These are phyloP conservation scores for Trichoderma koningiopsis DNA, from an alignment of 2,329 filamentous ascomycete genomes.

Conservation along the genomic window DNA sequence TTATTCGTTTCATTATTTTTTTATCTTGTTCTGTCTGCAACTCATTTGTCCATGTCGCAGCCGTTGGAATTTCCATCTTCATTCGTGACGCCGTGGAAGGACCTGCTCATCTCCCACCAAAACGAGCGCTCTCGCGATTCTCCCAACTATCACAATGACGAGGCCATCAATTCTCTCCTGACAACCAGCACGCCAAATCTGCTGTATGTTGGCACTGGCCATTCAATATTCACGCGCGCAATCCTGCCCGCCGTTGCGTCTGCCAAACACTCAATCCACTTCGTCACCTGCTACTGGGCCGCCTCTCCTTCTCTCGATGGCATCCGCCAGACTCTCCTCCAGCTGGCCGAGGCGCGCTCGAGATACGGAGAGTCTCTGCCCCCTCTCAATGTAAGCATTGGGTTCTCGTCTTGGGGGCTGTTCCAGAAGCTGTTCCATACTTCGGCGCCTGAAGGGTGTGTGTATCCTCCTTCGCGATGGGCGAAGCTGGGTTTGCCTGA, in stretches of 20 bases:
- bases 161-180: constrained; percentile 51
- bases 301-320: constrained; percentile 61
- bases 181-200: constrained; percentile 50
- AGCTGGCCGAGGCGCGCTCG: constrained; percentile 54
- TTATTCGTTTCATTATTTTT: too few species aligned
- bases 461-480: constrained; percentile 65
- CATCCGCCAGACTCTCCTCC: constrained; percentile 59
- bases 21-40: not conserved
- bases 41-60: constrained; percentile 2
- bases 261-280: constrained; percentile 66
- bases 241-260: constrained; percentile 63
- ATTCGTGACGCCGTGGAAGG: constrained; percentile 44
- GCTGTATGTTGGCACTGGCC: constrained; percentile 60
- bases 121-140: constrained; percentile 46
- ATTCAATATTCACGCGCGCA: constrained; percentile 55
- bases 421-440: constrained; percentile 77
- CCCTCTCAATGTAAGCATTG: constrained; percentile 65
- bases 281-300: constrained; percentile 85
- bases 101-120: constrained; percentile 37
- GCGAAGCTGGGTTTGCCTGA: constrained; percentile 64
- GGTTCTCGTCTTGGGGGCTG: constrained; percentile 73
- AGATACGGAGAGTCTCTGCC: constrained; percentile 31
- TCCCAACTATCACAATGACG: constrained; percentile 50
- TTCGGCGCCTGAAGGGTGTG: constrained; percentile 60
- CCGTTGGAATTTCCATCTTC: constrained; percentile 39